Evolutionary conservation across 2,329 filamentous ascomycete species (phyloP).

Genomic region (Simplicillium aogashimaense): DNA sequence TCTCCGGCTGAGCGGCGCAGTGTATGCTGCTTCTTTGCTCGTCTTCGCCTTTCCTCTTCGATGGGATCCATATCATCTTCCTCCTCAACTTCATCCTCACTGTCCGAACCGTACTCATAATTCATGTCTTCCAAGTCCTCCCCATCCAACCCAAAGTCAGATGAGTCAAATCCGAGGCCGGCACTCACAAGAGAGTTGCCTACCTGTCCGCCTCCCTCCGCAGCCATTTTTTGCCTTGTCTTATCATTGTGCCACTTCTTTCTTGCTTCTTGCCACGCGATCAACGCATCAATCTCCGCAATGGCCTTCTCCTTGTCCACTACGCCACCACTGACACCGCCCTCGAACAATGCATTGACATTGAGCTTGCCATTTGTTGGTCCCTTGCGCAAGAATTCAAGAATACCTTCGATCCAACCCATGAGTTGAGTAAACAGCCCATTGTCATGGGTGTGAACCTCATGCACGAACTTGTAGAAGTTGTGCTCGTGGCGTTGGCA

Average conservation of each 20-base stretch:
- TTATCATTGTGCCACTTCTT: conserved; percentile 99
- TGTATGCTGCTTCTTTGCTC: conserved; percentile 69
- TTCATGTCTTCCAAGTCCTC: conserved; percentile 80
- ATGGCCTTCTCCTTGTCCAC: conserved; percentile 67
- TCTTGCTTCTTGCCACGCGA: conserved; percentile 86
- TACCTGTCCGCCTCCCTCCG: conserved; percentile 43
- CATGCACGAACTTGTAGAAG: conserved; percentile 98
- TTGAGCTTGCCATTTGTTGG: conserved; percentile 80
- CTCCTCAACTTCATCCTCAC: conserved; percentile 57
- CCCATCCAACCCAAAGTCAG: conserved; percentile 83
- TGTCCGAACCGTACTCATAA: conserved; percentile 59
- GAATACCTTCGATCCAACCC: conserved; percentile 92
- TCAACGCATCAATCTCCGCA: conserved; percentile 72
- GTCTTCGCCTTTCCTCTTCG: conserved; percentile 68
- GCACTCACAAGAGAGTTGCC: conserved; percentile 40
- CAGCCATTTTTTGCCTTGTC: conserved; percentile 97
- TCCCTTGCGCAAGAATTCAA: conserved; percentile 84
- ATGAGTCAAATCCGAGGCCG: conserved; percentile 57
- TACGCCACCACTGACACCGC: conserved; percentile 55
- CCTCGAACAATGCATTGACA: conserved; percentile 87
- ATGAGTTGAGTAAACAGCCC: conserved; percentile 93
- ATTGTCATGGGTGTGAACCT: conserved; percentile 94
- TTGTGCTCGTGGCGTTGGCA: conserved; percentile 92
- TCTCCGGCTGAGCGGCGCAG: conserved; percentile 74
- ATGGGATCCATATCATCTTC: conserved; percentile 83